These are phyloP conservation scores for Paracamarosporium sp. DNA, from an alignment of 2,329 filamentous ascomycete species.

Conservation along the genomic window DNA sequence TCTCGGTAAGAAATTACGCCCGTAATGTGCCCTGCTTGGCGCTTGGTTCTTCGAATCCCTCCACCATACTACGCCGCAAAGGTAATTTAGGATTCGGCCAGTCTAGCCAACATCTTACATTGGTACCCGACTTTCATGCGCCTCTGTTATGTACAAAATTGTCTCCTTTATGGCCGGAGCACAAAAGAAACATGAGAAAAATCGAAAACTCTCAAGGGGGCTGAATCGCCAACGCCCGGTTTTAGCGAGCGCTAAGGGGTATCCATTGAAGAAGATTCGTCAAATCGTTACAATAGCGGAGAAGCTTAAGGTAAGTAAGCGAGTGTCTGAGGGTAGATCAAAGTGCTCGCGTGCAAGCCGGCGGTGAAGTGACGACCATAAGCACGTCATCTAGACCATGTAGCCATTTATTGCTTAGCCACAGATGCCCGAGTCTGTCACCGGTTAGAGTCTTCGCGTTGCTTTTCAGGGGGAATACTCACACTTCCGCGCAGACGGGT, in stretches of 20 bases:
- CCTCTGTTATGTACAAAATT: slow-evolving; percentile 3
- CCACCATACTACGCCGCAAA: neutral
- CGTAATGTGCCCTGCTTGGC: neutral
- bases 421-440: slow-evolving; percentile 44
- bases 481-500: slow-evolving; percentile 41
- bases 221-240: neutral
- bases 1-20: neutral
- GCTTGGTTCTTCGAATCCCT: neutral
- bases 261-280: slow-evolving; percentile 11
- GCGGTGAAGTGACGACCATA: slow-evolving; percentile 1
- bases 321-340: neutral
- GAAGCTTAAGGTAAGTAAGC: neutral
- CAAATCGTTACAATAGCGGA: slow-evolving; percentile 7
- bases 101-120: neutral
- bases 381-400: neutral
- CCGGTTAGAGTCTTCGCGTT: slow-evolving; percentile 21
- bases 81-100: neutral
- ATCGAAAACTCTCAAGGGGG: neutral
- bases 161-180: neutral
- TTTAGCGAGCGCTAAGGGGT: slow-evolving; percentile 14
- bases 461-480: slow-evolving; percentile 24
- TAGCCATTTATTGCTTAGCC: slow-evolving; percentile 31
- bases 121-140: neutral
- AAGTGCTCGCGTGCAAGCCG: neutral
- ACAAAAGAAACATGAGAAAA: neutral